Conservation (phyloP, 2,329 filamentous ascomycete genomes). For the Periconia digitata region DNA sequence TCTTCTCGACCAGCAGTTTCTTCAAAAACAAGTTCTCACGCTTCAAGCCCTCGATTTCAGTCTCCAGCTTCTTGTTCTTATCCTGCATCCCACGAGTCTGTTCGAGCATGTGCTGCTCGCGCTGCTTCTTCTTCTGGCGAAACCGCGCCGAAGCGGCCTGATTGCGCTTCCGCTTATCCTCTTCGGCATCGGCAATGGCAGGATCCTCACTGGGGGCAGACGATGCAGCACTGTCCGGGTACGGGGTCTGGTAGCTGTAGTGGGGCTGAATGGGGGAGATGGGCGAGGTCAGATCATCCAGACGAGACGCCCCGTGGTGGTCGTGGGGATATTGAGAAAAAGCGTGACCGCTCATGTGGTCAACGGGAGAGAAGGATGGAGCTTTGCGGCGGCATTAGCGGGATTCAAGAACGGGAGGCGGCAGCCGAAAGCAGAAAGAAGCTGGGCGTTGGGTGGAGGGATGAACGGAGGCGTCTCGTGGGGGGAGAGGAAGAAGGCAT, state of each 20-base stretch:
- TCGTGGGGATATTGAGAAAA: conserved; percentile 24
- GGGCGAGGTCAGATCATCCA: conserved; percentile 31
- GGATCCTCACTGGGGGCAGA: conserved; percentile 30
- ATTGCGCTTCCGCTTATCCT: conserved; percentile 87
- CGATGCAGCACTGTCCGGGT: conserved; percentile 24
- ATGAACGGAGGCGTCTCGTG: conserved; percentile 4
- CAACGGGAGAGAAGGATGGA: conserved; percentile 28
- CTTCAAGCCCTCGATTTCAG: conserved; percentile 36
- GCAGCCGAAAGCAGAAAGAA: conserved; percentile 10
- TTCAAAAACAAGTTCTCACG: conserved; percentile 47
- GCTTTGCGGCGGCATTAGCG: conserved; percentile 31
- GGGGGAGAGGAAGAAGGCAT: neutral
- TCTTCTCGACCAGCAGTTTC: conserved; percentile 40
- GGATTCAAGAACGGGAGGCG: too few relatives aligned
- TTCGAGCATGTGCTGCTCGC: conserved; percentile 71
- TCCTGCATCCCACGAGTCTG: conserved; percentile 70
- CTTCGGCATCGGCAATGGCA: conserved; percentile 61
- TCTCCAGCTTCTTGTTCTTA: conserved; percentile 73
- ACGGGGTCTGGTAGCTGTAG: conserved; percentile 18
- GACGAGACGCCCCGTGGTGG: conserved; percentile 24
- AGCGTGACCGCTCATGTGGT: conserved; percentile 29
- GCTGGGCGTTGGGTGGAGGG: neutral
- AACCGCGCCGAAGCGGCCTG: conserved; percentile 87
- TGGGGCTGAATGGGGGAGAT: conserved; percentile 32
- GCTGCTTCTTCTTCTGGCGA: conserved; percentile 94